Evolutionary conservation across 2,329 filamentous ascomycete species (phyloP), one percentile per base, ranked within the genome.

Genomic region (Calonectria multiphialidica): DNA sequence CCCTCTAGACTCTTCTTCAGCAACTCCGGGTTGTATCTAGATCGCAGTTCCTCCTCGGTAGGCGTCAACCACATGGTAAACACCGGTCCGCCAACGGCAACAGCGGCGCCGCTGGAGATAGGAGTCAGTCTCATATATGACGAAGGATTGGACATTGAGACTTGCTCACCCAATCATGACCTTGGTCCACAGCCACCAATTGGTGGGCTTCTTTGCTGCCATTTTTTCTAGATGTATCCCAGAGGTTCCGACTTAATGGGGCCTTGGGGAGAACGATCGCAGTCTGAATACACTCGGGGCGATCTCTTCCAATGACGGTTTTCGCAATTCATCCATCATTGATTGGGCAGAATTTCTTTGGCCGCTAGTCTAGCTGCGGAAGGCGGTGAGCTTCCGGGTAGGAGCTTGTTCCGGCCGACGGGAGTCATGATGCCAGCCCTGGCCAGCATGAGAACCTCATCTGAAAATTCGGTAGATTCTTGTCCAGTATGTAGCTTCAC

Each of bases 11-110:
- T 95, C 80, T 94, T 91, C 83, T 94, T 94, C 82, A 97, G 94
- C n/a, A 99, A 90, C 40, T 98, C 97, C 0, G 96, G 96, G 83
- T 96, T 98, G 87, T 98, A 98, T 84, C 90, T 92, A 86, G 95
- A 88, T 88, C 97, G 95, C 49, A 99, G 89, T 86, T 98, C 95
- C 84, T 98, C 97, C 78, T 98, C 95, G 15, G 94, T 93, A 2
- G 97, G 97, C 55, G 90, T 90, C 57, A 97, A 86, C 83, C 92
- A 98, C 85, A 93, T 90, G 50, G 96, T 93, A 66, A 98, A 86
- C 18, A 93, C 93, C 28, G 97, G 97, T 4, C 97, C 97, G 65
- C 97, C 97, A 72, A 98, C 88, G 80, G 91, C 93, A 78, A 97
- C 88, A 57, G 88, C 84, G 49, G 87, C 88, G 78, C 94, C 94